These are phyloP conservation scores for Ceratocystis albifundus DNA, from an alignment of 2,329 filamentous ascomycete genomes.

Conservation along the genomic window DNA sequence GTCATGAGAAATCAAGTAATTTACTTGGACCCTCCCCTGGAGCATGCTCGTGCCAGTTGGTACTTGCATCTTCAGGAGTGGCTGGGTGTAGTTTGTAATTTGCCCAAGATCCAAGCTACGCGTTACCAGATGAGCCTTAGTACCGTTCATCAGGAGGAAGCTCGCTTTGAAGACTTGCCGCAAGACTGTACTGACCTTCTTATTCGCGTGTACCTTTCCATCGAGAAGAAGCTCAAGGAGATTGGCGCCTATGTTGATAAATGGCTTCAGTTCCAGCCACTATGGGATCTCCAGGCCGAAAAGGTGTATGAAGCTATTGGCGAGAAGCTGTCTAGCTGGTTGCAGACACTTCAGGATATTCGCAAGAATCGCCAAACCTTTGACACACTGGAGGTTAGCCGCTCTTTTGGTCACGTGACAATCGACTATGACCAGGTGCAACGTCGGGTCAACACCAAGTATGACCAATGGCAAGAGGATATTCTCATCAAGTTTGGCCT, in stretches of 20 bases:
- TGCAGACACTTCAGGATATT: constrained; percentile 93
- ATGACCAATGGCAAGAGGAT: constrained; percentile 98
- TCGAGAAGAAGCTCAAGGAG: constrained; percentile 71
- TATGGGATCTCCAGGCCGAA: constrained; percentile 95
- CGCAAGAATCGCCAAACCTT: constrained; percentile 92
- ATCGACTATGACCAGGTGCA: constrained; percentile 99
- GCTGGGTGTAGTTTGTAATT: constrained; percentile 83
- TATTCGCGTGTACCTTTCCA: constrained; percentile 64
- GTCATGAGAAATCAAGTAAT: constrained; percentile 98
- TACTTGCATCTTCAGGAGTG: constrained; percentile 84
- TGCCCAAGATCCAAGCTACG: constrained; percentile 88
- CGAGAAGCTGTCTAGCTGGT: constrained; percentile 82
- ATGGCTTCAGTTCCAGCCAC: constrained; percentile 95
- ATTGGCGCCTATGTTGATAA: constrained; percentile 86
- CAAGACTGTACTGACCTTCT: constrained; percentile 70
- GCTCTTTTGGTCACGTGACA: constrained; percentile 83
- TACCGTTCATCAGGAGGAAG: constrained; percentile 51
- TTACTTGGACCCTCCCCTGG: constrained; percentile 84
- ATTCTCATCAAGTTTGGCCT: constrained; percentile 86
- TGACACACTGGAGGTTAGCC: constrained; percentile 88
- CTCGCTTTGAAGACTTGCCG: constrained; percentile 73
- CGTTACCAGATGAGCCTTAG: constrained; percentile 84
- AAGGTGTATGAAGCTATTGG: constrained; percentile 88
- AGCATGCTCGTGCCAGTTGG: constrained; percentile 88
- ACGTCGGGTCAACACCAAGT: constrained; percentile 96